Base-by-base conservation (phyloP, 352 stramenopile species). In the Phytophthora pistaciae region DNA sequence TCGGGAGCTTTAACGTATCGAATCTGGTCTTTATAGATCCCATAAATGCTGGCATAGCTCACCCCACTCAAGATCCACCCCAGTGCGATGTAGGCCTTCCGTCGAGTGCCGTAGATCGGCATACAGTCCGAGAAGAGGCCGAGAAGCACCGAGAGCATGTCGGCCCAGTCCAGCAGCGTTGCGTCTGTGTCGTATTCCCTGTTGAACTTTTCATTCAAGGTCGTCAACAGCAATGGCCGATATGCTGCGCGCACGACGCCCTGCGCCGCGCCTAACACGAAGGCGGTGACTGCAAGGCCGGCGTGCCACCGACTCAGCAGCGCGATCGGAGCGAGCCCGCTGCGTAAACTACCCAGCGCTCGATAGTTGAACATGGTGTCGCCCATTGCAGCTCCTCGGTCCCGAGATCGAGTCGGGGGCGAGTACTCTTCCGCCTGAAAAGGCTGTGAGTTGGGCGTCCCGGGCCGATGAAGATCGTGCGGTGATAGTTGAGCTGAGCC, bases 41-140 rank as follows among this genome's bases (percentile, higher is more conserved):
- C 61, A 27, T 25, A 72, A 7, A 71, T 55, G 18, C n/a, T 55
- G 27, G 8, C 36, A 23, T 60, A 78, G 29, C 56, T 68, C 33
- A 82, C 1, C 14, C 71, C 63, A 31, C 69, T 74, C 8, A 82
- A 42, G 25, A 79, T 52, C 82, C 83, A 94, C 9, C 92, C 92
- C n/a, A 95, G 56, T 2, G 90, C 74, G 63, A 98, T 93, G 76
- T 97, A 97, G 2, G 90, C 80, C 64, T 97, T 97, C n/a, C 92
- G 78, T 20, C 87, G 89, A 38, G 86, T 92, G 11, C 91, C 88
- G 46, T 79, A 84, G 23, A 98, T 79, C 14, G 93, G 87, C 16
- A 91, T 75, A 42, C 78, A 93, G 72, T 98, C 93, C n/a, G 80
- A 93, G 18, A 96, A 57, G 27, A 97, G 82, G 25, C 92, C 93